These are phyloP conservation scores for Gossypium schwendimanii DNA, from an alignment of 441 rosid genomes.

Conservation along the genomic window DNA sequence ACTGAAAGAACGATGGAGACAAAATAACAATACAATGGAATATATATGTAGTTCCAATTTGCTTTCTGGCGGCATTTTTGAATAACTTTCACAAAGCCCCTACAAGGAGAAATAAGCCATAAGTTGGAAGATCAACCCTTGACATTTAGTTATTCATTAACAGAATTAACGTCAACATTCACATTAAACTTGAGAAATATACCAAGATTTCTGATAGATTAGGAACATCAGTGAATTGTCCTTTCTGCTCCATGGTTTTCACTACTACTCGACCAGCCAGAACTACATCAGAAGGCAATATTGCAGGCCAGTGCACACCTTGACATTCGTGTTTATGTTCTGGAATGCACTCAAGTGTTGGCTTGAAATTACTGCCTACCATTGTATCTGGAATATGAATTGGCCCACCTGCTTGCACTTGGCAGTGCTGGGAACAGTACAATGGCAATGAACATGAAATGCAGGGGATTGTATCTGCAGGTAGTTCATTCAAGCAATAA, in stretches of 20 bases:
- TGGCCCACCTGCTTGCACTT: conserved; percentile 48
- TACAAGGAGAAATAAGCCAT: conserved; percentile 23
- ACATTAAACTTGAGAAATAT: conserved; percentile 17
- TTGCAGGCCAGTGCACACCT: conserved; percentile 75
- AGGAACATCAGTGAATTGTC: conserved; percentile 24
- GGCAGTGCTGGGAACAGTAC: conserved; percentile 78
- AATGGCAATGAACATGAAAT: conserved; percentile 57
- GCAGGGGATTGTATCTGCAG: conserved; percentile 64
- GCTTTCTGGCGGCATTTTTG: conserved; percentile 47
- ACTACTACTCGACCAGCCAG: conserved; percentile 67
- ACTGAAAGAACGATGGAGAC: conserved; percentile 43
- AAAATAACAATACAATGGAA: conserved; percentile 54
- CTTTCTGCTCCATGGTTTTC: conserved; percentile 38
- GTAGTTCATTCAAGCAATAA: conserved; percentile 74
- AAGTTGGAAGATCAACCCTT: conserved; percentile 12
- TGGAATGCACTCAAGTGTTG: conserved; percentile 29
- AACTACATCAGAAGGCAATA: conserved; percentile 66
- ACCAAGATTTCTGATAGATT: conserved; percentile 38
- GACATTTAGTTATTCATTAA: not conserved
- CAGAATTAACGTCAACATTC: conserved; percentile 7
- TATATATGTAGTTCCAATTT: conserved; percentile 70
- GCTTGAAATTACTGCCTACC: conserved; percentile 16
- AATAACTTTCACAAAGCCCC: conserved; percentile 62
- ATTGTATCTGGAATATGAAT: conserved; percentile 29
- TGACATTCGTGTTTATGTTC: conserved; percentile 85